Base-by-base conservation (phyloP, 1,139 yeast genomes). In the Arxiozyma slooffiae region DNA sequence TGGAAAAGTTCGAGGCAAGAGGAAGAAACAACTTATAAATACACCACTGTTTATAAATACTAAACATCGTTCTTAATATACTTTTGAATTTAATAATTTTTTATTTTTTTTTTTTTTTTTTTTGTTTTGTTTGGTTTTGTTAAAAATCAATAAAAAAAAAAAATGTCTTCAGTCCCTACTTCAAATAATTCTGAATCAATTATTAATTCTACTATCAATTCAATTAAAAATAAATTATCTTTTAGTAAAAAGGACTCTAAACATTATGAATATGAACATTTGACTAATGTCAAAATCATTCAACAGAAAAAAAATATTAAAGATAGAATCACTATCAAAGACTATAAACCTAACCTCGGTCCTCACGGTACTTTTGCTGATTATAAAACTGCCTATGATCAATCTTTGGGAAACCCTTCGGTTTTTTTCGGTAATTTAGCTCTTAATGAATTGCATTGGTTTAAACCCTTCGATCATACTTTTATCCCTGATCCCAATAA, bases 361-460 rank as follows among this genome's bases (percentile, higher is more conserved):
- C 14, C 18, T 11, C 7, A 14, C 14, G 53, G 53, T 18, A 60
- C 58, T 21, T 46, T 82, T 47, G 82, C 73, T 24, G 78, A 82
- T 58, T 85, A 85, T 70, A 62, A 77, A 56, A 63, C 70, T 55
- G 63, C 82, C 70, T 82, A 85, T 71, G 69, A 78, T 58, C 79
- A 83, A 67, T 83, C 92, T 18, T 76, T 85, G 57, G 79, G 80
- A 51, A 71, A 82, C 57, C 94, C 95, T 1, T 71, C 72, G 45
- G 63, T 71, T 52, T 85, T 85, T 64, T 85, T 82, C 64, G 84
- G 85, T 38, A 74, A 76, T 37, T 73, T 75, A 62, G 94, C 89
- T 14, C 67, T 63, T 39, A 72, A 79, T 55, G 68, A 71, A 56
- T 73, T 85, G 60, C 70, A 75, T 56, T 85, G 95, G 95, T 71